Conservation (phyloP, 176 grass and related monocot genomes). For the Oryza longistaminata region DNA sequence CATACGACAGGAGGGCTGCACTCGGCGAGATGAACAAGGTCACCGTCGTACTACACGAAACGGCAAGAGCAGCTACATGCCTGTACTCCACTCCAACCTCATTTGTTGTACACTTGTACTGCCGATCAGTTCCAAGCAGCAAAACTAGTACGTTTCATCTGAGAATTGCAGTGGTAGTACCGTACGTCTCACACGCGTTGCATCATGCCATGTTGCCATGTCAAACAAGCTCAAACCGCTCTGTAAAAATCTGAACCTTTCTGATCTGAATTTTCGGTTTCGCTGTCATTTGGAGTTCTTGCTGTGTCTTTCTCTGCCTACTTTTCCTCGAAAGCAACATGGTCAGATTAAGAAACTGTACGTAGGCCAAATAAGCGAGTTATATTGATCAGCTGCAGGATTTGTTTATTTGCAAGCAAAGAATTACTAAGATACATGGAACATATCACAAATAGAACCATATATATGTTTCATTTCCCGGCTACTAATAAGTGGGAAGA, state of each 20-base stretch:
- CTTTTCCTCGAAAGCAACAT: conserved; percentile 41
- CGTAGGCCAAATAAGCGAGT: not conserved
- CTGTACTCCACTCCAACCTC: conserved; percentile 39
- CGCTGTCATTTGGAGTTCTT: not conserved
- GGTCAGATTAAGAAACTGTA: not conserved
- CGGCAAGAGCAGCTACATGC: not conserved
- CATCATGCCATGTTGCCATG: not conserved
- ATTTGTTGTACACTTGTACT: not conserved
- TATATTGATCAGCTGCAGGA: not conserved
- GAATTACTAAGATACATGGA: not conserved
- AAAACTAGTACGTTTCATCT: not conserved
- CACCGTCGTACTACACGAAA: conserved; percentile 38
- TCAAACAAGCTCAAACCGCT: not conserved
- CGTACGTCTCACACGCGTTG: not conserved
- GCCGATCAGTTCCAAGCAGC: not conserved
- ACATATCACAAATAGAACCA: not conserved
- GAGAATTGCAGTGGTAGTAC: not conserved
- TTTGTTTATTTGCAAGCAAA: not conserved
- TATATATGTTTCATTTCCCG: not conserved
- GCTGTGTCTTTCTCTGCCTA: not conserved
- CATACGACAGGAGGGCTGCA: not conserved
- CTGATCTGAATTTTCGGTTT: not conserved
- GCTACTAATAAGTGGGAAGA: not conserved
- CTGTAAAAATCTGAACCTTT: not conserved
- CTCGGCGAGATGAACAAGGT: not conserved